Conservation (phyloP, 106 monocot genomes). For the Dendrobium officinale region DNA sequence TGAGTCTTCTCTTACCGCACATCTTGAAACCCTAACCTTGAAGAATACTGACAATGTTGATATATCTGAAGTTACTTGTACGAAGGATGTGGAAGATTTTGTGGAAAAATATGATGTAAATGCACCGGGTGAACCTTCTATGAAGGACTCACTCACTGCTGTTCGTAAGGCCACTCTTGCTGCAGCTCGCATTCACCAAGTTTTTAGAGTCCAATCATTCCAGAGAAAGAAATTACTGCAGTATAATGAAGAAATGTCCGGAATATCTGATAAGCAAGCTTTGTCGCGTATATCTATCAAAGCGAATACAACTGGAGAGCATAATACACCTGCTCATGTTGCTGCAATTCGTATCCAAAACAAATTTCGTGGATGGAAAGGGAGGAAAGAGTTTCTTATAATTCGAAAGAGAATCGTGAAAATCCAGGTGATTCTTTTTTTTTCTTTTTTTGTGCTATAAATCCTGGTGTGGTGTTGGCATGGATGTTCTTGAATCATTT, state of each 20-base stretch:
- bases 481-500: not conserved
- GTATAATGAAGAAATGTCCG: slow-evolving; percentile 35
- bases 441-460: not conserved
- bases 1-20: slow-evolving; percentile 60
- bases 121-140: slow-evolving; percentile 31
- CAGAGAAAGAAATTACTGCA: slow-evolving; percentile 63
- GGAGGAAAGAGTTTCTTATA: slow-evolving; percentile 67
- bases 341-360: slow-evolving; percentile 83
- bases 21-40: slow-evolving; percentile 57
- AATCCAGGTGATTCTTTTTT: slow-evolving; percentile 51
- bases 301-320: slow-evolving; percentile 24
- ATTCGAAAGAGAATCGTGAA: slow-evolving; percentile 66
- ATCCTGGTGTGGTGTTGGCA: not conserved
- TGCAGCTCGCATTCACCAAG: slow-evolving; percentile 75
- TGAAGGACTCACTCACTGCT: slow-evolving; percentile 62
- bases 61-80: slow-evolving; percentile 21
- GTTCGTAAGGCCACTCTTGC: slow-evolving; percentile 66
- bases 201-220: slow-evolving; percentile 74
- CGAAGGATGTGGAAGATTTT: slow-evolving; percentile 23
- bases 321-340: slow-evolving; percentile 42
- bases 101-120: slow-evolving; percentile 19
- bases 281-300: slow-evolving; percentile 52
- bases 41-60: slow-evolving; percentile 30
- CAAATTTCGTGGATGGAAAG: slow-evolving; percentile 92
- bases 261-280: slow-evolving; percentile 55